Evolutionary conservation across 495 filamentous ascomycete genomes (phyloP), one percentile per base, ranked within the genome.

Genomic region (Chaetomium tenue): DNA sequence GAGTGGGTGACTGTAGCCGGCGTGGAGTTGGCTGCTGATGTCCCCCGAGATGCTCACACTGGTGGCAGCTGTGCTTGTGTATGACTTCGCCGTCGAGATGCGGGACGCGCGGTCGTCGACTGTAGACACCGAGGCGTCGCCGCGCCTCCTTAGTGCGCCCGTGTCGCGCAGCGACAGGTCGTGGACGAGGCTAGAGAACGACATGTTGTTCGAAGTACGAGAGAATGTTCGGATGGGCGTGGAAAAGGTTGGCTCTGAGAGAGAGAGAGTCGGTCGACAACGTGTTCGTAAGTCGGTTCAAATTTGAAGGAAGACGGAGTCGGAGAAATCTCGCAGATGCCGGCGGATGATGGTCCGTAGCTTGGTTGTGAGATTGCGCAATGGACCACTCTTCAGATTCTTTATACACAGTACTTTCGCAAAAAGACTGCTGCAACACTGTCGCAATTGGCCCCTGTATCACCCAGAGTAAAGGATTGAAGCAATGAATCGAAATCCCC

Each of bases 21-120:
- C 89, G 76, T 98, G 94, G 30, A 98, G 84, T 72, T 98, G 94
- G 72, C 92, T 96, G 13, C 91, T 90, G 66, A 98, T 95, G 68
- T 97, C 91, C 28, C 92, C 92, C 12, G 88, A 83, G 66, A 96
- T 92, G 85, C 91, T 94, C 52, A 96, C 91, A 76, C 90, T 95
- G 13, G 92, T 97, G n/a, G 92, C 92, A 33, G 90, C 83, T 18
- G 92, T 96, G 78, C 90, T 93, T 62, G 90, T 82, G 74, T 93
- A 91, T 15, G 90, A 93, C 71, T 83, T 87, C 58, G 88, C 86
- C 63, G 83, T 83, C 5, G 91, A 94, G 65, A 91, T 78, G 69
- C 89, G 87, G 13, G 89, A 91, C 18, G 71, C 69, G 60, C 74
- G 71, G 66, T 85, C 86, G 70, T 84, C 83, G 42, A 79, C 65